Evolutionary conservation across 345 rosid genomes (phyloP).

Genomic region (Eutrema heterophyllum): DNA sequence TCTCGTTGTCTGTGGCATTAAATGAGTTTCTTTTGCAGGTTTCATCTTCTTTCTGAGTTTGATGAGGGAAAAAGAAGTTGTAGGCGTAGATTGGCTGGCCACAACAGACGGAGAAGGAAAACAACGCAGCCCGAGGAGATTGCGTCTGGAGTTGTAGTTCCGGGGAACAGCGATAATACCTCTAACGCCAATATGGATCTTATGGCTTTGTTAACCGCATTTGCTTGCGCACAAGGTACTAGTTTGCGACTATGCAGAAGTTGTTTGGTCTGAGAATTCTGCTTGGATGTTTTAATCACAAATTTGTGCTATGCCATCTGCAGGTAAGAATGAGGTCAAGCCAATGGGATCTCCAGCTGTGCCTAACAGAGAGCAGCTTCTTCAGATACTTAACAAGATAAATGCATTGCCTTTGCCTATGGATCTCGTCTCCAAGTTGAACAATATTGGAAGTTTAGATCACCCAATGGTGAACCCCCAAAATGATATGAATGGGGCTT

Average conservation of each 20-base stretch:
- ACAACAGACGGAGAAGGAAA: constrained; percentile 72
- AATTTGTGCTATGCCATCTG: constrained; percentile 1
- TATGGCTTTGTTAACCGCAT: constrained; percentile 58
- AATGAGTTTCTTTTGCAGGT: constrained; percentile 36
- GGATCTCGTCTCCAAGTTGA: constrained; percentile 65
- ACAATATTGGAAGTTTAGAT: constrained; percentile 45
- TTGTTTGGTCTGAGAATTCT: not conserved
- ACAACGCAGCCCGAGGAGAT: constrained; percentile 72
- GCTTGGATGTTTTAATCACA: constrained; percentile 2
- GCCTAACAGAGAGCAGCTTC: constrained; percentile 66
- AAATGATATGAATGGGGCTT: constrained; percentile 43
- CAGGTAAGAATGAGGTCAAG: constrained; percentile 56
- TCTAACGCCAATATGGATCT: constrained; percentile 52
- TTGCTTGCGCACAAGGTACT: constrained; percentile 67
- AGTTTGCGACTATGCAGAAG: not conserved
- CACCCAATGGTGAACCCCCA: constrained; percentile 35
- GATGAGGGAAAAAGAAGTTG: constrained; percentile 91
- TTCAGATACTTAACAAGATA: constrained; percentile 73
- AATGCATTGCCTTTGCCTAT: constrained; percentile 72
- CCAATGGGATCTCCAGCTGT: constrained; percentile 32
- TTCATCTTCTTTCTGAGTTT: constrained; percentile 76
- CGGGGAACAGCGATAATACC: constrained; percentile 37
- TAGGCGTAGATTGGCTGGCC: constrained; percentile 86
- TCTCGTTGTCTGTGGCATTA: not conserved
- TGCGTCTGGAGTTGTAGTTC: constrained; percentile 47